These are phyloP conservation scores for Nemania serpens DNA, from an alignment of 2,329 filamentous ascomycete genomes.

Conservation along the genomic window DNA sequence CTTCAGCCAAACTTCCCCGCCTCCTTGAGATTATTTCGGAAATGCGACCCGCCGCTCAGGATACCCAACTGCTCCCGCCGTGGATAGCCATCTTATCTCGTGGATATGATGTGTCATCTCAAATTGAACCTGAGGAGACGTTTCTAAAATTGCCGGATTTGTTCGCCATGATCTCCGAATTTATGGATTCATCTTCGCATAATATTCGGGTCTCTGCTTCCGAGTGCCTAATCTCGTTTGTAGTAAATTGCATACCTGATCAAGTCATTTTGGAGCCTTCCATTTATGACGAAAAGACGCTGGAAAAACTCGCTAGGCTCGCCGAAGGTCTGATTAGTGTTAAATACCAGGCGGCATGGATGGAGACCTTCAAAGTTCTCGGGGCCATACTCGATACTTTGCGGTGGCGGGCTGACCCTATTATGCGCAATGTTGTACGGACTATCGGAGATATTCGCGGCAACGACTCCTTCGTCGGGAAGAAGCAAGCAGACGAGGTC, in stretches of 20 bases:
- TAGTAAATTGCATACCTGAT: constrained; percentile 85
- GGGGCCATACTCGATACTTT: constrained; percentile 85
- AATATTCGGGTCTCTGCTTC: constrained; percentile 95
- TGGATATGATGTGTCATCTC: constrained; percentile 91
- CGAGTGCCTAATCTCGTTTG: constrained; percentile 91
- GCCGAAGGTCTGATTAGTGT: constrained; percentile 79
- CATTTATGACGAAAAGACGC: constrained; percentile 86
- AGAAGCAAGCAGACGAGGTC: constrained; percentile 92
- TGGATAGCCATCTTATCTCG: constrained; percentile 96
- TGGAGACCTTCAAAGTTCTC: constrained; percentile 89
- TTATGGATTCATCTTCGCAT: constrained; percentile 83
- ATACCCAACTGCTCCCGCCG: constrained; percentile 90
- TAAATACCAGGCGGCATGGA: constrained; percentile 92
- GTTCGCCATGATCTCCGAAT: constrained; percentile 78
- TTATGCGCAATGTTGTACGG: constrained; percentile 75
- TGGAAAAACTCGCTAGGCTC: constrained; percentile 78
- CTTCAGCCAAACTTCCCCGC: constrained; percentile 85
- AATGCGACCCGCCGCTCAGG: constrained; percentile 86
- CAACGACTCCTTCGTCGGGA: constrained; percentile 86
- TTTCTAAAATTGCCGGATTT: constrained; percentile 88
- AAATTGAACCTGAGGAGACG: constrained; percentile 86
- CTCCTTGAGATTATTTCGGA: constrained; percentile 91
- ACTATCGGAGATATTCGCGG: constrained; percentile 84
- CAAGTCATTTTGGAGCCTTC: constrained; percentile 86
- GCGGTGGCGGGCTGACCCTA: constrained; percentile 81